Base-by-base conservation (phyloP, 1,139 yeast species). In the Blastobotrys ciferrii region DNA sequence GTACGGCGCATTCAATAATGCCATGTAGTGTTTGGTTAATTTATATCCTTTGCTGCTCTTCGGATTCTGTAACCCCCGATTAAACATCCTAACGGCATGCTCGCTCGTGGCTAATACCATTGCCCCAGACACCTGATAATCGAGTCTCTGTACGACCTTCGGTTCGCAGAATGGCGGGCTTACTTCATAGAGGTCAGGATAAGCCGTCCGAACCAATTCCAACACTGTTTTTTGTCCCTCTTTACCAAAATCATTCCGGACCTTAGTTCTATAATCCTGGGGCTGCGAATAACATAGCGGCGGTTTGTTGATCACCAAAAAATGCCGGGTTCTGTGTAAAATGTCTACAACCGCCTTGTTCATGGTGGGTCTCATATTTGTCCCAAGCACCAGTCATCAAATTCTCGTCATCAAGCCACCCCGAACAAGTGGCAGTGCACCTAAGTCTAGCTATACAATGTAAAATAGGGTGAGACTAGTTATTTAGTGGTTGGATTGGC, bases 91-190 rank as follows among this genome's bases (percentile, higher is more conserved):
- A 1, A 63, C 64, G 1, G 62, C 63, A 42, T 38, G 47, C 11
- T 13, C 41, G 32, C 65, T 63, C 1, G 59, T 55, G 1, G 64
- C 66, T 7, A 62, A 45, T 1, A 56, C 50, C 64, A 64, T 62
- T 11, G 67, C 66, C 1, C 68, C 68, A 1, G 63, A 51, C 2
- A 62, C 64, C 17, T 55, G 58, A 41, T 53, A 53, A 41, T 64
- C 68, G 14, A 64, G 50, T 31, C 68, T 43, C 42, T 64, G 68
- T 3, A 63, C 65, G 1, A 59, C 48, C 35, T 59, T 60, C 1
- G 67, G 66, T 6, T 40, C 41, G 28, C 60, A 54, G 38, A 57
- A 55, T 25, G 60, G 64, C 5, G 53, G 43, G 18, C 45, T 38
- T 15, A 30, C 13, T 33, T 45, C 41, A 32, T 46, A 63, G 4